Evolutionary conservation across 371 early-diverging fungal species (phyloP).

Genomic region (Mortierella sp.): DNA sequence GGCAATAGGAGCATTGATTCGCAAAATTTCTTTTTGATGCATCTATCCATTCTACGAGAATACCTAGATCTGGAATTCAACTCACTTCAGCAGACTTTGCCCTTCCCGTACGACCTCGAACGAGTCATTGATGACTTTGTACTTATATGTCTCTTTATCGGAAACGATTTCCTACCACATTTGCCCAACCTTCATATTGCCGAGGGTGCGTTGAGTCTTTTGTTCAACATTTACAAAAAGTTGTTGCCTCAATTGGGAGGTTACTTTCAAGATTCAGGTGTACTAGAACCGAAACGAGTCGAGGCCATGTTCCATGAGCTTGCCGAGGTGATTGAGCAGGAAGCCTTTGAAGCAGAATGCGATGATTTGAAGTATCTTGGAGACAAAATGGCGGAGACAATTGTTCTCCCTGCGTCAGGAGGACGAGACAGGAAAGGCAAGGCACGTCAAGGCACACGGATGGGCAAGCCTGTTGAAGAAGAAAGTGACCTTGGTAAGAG

Average conservation of each 20-base stretch:
- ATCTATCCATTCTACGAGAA: constrained; percentile 90
- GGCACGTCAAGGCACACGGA: constrained; percentile 57
- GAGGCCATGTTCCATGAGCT: constrained; percentile 73
- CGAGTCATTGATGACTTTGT: constrained; percentile 98
- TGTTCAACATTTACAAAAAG: constrained; percentile 89
- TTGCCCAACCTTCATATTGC: constrained; percentile 95
- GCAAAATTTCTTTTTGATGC: constrained; percentile 83
- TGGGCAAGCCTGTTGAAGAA: constrained; percentile 57
- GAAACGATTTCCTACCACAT: constrained; percentile 99
- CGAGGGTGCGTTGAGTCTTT: constrained; percentile 89
- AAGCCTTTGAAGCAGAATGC: constrained; percentile 71
- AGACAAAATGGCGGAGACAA: constrained; percentile 61
- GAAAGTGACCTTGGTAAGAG: constrained; percentile 39
- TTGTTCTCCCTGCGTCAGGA: constrained; percentile 27
- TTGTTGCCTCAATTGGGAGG: constrained; percentile 77
- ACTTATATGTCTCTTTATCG: constrained; percentile 93
- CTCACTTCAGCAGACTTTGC: constrained; percentile 57
- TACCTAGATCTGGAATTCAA: constrained; percentile 91
- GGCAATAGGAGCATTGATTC: constrained; percentile 58
- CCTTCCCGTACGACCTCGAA: constrained; percentile 86
- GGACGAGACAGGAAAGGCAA: constrained; percentile 53
- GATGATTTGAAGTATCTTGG: constrained; percentile 68
- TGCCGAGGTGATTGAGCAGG: constrained; percentile 68
- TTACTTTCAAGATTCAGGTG: constrained; percentile 89
- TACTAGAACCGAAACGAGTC: constrained; percentile 70